These are phyloP conservation scores for Pythium aristosporum DNA, from an alignment of 352 stramenopile genomes.

Conservation along the genomic window DNA sequence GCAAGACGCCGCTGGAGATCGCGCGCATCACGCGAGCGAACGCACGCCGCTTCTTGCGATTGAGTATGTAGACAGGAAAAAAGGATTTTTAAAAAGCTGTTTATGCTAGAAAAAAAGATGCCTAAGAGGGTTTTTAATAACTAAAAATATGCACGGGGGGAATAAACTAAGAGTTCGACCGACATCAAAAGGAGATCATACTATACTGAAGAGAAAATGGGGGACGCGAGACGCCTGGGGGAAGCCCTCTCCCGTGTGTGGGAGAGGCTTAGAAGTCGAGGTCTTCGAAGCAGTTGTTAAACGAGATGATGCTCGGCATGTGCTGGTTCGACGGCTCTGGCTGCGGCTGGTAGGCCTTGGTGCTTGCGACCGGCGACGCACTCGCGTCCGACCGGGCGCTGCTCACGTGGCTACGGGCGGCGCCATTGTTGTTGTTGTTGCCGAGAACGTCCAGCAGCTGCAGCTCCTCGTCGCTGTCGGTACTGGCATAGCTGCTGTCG, in stretches of 20 bases:
- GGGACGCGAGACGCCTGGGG: background rate
- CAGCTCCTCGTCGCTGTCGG: conserved; percentile 76
- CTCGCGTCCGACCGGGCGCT: conserved; percentile 12
- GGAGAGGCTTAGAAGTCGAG: conserved; percentile 28
- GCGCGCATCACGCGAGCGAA: conserved; percentile 63
- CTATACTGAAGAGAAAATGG: conserved; percentile 5
- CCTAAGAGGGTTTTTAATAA: too few relatives aligned
- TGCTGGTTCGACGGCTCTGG: background rate
- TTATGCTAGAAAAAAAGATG: background rate
- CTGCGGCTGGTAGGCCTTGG: conserved; percentile 8
- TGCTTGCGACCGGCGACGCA: conserved; percentile 20
- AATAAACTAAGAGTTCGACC: too few relatives aligned
- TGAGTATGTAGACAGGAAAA: conserved; percentile 26
- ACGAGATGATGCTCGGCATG: conserved; percentile 62
- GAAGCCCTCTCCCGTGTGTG: too few relatives aligned
- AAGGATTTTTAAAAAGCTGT: background rate
- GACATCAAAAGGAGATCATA: background rate
- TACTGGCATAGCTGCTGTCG: conserved; percentile 54
- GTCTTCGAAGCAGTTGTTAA: conserved; percentile 54
- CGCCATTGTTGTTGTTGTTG: background rate
- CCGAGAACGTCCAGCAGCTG: conserved; percentile 32
- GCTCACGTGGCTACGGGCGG: conserved; percentile 1
- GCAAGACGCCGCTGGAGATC: conserved; percentile 48
- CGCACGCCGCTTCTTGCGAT: conserved; percentile 63
- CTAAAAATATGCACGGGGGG: too few relatives aligned